Evolutionary conservation across 192 early-diverging fungal species (phyloP), one percentile per base, ranked within the genome.

Genomic region (Coemansia sp.): DNA sequence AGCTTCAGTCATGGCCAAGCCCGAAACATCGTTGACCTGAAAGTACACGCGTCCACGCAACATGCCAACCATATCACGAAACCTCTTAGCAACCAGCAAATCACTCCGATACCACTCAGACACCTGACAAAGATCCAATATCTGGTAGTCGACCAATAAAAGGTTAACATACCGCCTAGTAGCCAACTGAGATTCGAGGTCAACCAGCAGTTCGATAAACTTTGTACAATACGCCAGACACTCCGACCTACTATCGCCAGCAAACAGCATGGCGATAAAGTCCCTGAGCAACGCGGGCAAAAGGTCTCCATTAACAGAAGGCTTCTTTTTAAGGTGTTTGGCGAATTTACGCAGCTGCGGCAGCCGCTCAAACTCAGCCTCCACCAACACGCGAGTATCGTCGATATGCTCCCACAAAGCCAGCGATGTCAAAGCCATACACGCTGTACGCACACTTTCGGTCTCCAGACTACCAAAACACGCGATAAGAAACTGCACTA

Each of bases 391-490:
- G 9, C 82, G 73, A 4, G 70, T 68, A 2, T 74, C 73, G 9
- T 76, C 74, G 5, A 99, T 72, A 29, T 89, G 87, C 44, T 86
- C 76, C 97, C 97, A 99, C 31, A 91, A 84, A 0, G 86, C 70
- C 9, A 97, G 79, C 20, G 89, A 88, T 1, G 94, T 90, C 54
- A 99, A 68, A 9, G 86, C 85, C 87, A 96, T 83, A 64, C 89
- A 92, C 67, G 96, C 92, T 3, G 68, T 74, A 69, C 97, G 88
- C 34, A 99, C 89, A n/a, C 82, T 18, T 0, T 66, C 66, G 31
- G 92, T 91, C 79, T 98, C 96, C 41, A 98, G 79, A 64, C 91
- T 92, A 65, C 92, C 88, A 72, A 96, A 98, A n/a, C 88, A 87
- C 34, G 92, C 86, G 46, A 93, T 90, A 67, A 98, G 75, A 64